A percentile compares a stretch with the other conserved stretches of the same genome.
phyloP scores from a whole-genome alignment of 2,329 filamentous ascomycete species.

The Ilyonectria sp. region DNA sequence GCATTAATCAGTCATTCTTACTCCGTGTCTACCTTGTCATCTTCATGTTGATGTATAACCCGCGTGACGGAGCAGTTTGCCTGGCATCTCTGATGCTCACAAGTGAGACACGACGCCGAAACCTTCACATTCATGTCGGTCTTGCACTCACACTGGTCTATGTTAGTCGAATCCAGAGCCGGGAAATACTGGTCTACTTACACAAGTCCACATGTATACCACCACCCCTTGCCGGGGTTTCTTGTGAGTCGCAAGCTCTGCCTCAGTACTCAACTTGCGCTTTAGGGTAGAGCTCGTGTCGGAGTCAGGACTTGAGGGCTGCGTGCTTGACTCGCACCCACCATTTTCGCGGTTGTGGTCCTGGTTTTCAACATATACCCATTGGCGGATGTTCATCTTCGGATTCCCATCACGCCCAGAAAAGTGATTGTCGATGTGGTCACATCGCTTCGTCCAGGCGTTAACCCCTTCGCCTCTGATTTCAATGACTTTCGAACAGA shows the following conservation, averaged over 20 bases:
- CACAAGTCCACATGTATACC: conserved; percentile 51
- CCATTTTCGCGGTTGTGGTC: conserved; percentile 10
- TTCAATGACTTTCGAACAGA: conserved; percentile 75
- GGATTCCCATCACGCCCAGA: conserved; percentile 62
- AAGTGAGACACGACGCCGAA: conserved; percentile 14
- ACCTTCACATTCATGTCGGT: conserved; percentile 30
- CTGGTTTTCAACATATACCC: conserved; percentile 61
- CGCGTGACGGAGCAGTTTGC: neutral
- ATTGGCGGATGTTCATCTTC: conserved; percentile 67
- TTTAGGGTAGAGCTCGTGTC: conserved; percentile 15
- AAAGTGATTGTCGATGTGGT: conserved; percentile 85
- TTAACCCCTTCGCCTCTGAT: conserved; percentile 58
- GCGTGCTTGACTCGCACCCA: neutral
- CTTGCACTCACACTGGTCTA: conserved; percentile 41
- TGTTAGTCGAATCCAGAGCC: conserved; percentile 22
- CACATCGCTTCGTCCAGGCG: conserved; percentile 70
- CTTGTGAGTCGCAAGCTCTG: conserved; percentile 24
- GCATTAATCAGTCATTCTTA: neutral
- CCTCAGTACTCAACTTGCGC: conserved; percentile 19
- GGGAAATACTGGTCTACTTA: conserved; percentile 39
- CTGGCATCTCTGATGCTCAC: conserved; percentile 19
- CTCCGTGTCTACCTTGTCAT: neutral
- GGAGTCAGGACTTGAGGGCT: conserved; percentile 25
- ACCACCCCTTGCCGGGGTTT: conserved; percentile 31
- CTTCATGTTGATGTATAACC: neutral